A percentile compares a stretch with the other conserved stretches of the same genome.
Evolutionary conservation across 768 basidiomycete species (phyloP).

Genomic region (Lentinus brumalis): DNA sequence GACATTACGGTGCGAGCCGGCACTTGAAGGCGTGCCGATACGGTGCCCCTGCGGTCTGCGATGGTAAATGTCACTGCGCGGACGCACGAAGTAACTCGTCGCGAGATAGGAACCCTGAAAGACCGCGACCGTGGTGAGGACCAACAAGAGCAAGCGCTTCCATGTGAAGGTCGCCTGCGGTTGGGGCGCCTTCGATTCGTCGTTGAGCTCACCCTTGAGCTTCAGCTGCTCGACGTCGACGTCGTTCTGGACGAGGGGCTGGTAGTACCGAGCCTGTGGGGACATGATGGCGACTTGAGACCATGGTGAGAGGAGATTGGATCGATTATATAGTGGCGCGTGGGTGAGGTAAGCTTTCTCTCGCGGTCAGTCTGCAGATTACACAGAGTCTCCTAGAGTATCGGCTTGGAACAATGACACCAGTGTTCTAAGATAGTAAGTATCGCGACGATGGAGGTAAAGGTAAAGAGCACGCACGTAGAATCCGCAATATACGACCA

Average conservation of each 20-base stretch:
- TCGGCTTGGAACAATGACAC: no score
- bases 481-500: no score
- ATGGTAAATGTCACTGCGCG: neutral
- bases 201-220: neutral
- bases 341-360: neutral
- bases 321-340: neutral
- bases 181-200: neutral
- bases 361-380: no score
- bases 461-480: no score
- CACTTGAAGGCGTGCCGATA: slow-evolving; percentile 14
- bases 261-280: slow-evolving; percentile 1
- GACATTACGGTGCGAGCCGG: slow-evolving; percentile 16
- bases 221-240: slow-evolving; percentile 6
- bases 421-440: no score
- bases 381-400: no score
- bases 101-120: slow-evolving; percentile 11
- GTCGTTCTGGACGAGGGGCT: slow-evolving; percentile 13
- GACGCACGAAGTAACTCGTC: neutral
- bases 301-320: neutral
- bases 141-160: slow-evolving; percentile 13
- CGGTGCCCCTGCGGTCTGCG: neutral
- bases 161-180: neutral
- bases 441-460: no score
- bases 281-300: slow-evolving; percentile 4
- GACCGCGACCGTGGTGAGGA: slow-evolving; percentile 6